Conservation (phyloP, 495 filamentous ascomycete genomes). For the Astrocystis sublimbata region DNA sequence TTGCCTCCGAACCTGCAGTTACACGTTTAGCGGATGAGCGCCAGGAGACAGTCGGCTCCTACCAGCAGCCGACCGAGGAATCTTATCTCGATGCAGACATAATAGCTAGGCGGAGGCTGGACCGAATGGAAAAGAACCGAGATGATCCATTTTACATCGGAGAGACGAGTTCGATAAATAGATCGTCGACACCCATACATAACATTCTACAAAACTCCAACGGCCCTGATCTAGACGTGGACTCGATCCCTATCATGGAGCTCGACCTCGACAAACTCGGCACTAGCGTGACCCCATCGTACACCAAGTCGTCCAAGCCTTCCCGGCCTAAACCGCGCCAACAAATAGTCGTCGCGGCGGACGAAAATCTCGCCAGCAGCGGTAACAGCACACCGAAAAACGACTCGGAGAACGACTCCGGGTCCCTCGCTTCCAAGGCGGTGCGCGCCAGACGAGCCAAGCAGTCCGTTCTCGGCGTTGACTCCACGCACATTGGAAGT, state of each 20-base stretch:
- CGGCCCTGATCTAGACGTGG: constrained; percentile 78
- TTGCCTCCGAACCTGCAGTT: constrained; percentile 53
- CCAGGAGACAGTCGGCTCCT: constrained; percentile 54
- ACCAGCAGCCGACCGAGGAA: constrained; percentile 61
- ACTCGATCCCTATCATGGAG: constrained; percentile 93
- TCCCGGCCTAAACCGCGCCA: constrained; percentile 40
- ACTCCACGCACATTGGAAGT: constrained; percentile 73
- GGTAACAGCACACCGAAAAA: constrained; percentile 45
- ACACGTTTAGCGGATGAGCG: constrained; percentile 47
- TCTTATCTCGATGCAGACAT: constrained; percentile 65
- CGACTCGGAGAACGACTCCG: constrained; percentile 48
- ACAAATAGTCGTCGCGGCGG: constrained; percentile 60
- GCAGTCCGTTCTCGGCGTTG: constrained; percentile 70
- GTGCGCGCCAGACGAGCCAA: constrained; percentile 44
- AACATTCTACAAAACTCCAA: constrained; percentile 68
- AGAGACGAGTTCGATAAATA: constrained; percentile 49
- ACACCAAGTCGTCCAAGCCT: constrained; percentile 15
- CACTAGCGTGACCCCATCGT: constrained; percentile 27
- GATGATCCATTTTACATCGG: constrained; percentile 96
- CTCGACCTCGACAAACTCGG: constrained; percentile 65
- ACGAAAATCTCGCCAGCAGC: constrained; percentile 55
- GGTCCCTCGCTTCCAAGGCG: constrained; percentile 31
- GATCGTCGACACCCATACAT: constrained; percentile 67
- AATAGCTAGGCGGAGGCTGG: constrained; percentile 61
- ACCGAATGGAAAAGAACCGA: constrained; percentile 74